Conservation (phyloP, 1,139 yeast genomes). For the Saccharomyces hybrid region DNA sequence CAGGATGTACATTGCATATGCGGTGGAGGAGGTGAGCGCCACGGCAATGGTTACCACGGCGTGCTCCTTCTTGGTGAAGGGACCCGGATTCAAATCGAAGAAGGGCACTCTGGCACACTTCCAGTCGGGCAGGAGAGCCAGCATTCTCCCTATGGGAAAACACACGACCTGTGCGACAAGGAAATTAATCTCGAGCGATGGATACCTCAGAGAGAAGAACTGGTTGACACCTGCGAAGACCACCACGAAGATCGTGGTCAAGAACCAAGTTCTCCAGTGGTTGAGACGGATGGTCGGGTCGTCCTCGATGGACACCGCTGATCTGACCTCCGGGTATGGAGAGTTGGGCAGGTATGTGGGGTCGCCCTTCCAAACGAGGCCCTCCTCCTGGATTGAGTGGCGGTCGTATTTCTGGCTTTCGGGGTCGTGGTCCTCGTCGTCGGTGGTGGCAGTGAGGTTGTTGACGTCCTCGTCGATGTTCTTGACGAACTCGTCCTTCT, state of each 20-base stretch:
- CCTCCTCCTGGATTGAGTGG: neutral
- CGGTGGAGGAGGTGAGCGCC: constrained; percentile 41
- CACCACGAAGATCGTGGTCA: constrained; percentile 42
- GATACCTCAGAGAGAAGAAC: constrained; percentile 44
- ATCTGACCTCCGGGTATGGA: constrained; percentile 49
- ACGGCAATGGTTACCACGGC: constrained; percentile 48
- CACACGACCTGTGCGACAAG: constrained; percentile 49
- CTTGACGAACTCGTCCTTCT: neutral
- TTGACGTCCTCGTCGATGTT: neutral
- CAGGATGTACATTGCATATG: constrained; percentile 52
- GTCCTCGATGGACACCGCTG: constrained; percentile 45
- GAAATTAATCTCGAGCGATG: constrained; percentile 40
- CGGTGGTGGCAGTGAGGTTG: neutral
- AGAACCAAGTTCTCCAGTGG: constrained; percentile 45
- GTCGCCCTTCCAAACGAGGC: constrained; percentile 28
- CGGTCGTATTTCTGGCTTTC: constrained; percentile 1
- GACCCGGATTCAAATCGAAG: constrained; percentile 43
- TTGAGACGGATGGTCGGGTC: constrained; percentile 41
- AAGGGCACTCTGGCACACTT: constrained; percentile 23
- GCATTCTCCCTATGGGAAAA: constrained; percentile 42
- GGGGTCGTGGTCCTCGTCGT: constrained; percentile 4
- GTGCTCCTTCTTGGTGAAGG: constrained; percentile 57
- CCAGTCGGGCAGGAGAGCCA: constrained; percentile 38
- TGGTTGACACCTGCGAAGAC: constrained; percentile 47
- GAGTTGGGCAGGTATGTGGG: constrained; percentile 39